Base-by-base conservation (phyloP, 768 basidiomycete genomes). In the Xanthoconium purpureum region DNA sequence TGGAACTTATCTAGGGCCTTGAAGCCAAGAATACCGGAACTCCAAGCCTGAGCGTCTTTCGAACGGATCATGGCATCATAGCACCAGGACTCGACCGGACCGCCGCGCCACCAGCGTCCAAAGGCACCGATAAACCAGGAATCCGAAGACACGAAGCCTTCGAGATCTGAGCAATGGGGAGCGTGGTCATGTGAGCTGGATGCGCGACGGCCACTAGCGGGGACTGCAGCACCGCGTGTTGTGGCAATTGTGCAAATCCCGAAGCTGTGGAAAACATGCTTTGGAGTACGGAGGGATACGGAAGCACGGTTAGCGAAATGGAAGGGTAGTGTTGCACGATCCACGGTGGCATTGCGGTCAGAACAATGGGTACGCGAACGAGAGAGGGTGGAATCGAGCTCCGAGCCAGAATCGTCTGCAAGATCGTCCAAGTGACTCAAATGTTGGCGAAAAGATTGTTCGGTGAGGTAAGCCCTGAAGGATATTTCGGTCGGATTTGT, bases 391-490 rank as follows among this genome's bases (percentile, higher is more conserved):
- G 62, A 63, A 56, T 72, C 63, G 52, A 68, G 68, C 55, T 82
- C 77, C 1, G 49, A 15, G 3, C 24, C 44, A 54, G 80, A 74
- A 54, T 87, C 85, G 51, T 85, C 81, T 55, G 74, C 68, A 46
- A 74, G 76, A 64, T 87, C 87, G 63, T 94, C 88, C 65, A 97
- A 83, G 53, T 87, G 87, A 57, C 85, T 91, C 57, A 98, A 82
- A 71, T 98, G 94, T 53, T 91, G 90, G 50, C 95, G 91, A 72
- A 99, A 98, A 28, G 94, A 95, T 67, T 91, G 91, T 68, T 97
- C 94, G n/a, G 95, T 98, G 63, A 98, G 86, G 75, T 92, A 95
- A 18, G 93, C 80, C 50, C 95, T 86, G 74, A 99, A 98, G 8
- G 94, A 94, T 46, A 86, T 86, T 73, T 98, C 94, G 54, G 88